Evolutionary conservation across 2,329 filamentous ascomycete species (phyloP).

Genomic region (Ophiostoma ulmi): DNA sequence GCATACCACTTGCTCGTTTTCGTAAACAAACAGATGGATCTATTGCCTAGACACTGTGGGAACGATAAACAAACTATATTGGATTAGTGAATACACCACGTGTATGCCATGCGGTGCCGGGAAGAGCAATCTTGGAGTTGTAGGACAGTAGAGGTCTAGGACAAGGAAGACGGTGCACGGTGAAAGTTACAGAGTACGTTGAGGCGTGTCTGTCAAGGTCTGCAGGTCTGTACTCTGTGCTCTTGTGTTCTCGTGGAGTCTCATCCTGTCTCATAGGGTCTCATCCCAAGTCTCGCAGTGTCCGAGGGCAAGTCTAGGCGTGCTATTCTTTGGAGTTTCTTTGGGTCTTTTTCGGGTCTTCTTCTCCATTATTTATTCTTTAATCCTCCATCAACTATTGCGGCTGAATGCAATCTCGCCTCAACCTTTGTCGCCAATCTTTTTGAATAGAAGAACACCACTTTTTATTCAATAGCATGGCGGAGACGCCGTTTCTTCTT

Average conservation of each 20-base stretch:
- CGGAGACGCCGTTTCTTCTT: neutral
- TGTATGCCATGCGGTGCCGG: neutral
- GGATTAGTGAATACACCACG: neutral
- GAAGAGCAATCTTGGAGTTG: constrained; percentile 1
- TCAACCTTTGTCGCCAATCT: neutral
- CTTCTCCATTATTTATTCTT: neutral
- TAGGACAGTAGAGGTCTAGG: neutral
- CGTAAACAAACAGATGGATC: neutral
- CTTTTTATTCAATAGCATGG: neutral
- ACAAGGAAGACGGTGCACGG: neutral
- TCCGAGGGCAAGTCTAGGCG: constrained; percentile 4
- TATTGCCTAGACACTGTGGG: neutral
- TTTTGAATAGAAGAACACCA: neutral
- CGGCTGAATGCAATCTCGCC: neutral
- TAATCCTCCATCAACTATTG: neutral
- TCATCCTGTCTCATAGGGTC: neutral
- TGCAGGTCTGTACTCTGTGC: neutral
- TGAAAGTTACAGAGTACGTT: too few species aligned
- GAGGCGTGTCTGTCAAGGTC: too few species aligned
- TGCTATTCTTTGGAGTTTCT: neutral
- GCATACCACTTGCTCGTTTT: neutral
- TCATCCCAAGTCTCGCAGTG: neutral
- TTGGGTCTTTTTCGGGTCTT: neutral
- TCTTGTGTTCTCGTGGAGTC: neutral
- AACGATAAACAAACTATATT: neutral